Conservation (phyloP, 2,329 filamentous ascomycete genomes). For the Zopfia rhizophila region DNA sequence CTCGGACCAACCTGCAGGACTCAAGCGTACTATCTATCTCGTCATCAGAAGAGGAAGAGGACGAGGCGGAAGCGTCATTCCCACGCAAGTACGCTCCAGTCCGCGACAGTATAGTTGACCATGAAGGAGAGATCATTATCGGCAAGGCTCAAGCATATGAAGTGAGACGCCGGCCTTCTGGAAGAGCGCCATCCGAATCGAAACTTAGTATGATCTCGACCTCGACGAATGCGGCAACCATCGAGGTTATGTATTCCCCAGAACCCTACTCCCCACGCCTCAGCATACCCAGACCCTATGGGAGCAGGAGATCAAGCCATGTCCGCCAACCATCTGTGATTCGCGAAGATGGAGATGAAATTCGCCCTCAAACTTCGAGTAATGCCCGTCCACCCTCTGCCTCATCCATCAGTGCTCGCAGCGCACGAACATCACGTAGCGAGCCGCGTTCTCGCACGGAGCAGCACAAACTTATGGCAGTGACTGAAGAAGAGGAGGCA, state of each 20-base stretch:
- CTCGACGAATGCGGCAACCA: constrained; percentile 49
- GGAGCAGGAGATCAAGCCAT: constrained; percentile 42
- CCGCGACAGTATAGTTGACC: constrained; percentile 48
- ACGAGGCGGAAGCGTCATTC: constrained; percentile 14
- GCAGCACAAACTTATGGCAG: constrained; percentile 55
- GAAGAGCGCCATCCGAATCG: constrained; percentile 36
- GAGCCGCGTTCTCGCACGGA: constrained; percentile 42
- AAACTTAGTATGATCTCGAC: constrained; percentile 46
- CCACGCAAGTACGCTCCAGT: constrained; percentile 29
- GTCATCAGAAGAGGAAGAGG: constrained; percentile 50
- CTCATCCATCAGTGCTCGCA: constrained; percentile 39
- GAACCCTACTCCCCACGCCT: constrained; percentile 37
- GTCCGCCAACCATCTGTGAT: constrained; percentile 51
- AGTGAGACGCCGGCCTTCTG: constrained; percentile 33
- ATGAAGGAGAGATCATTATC: constrained; percentile 46
- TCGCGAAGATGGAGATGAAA: constrained; percentile 41
- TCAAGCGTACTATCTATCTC: constrained; percentile 52
- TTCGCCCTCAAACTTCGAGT: constrained; percentile 41
- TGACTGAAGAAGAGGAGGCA: constrained; percentile 62
- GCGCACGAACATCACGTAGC: constrained; percentile 44
- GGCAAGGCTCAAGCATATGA: constrained; percentile 51
- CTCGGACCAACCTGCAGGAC: constrained; percentile 48
- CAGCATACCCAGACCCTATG: constrained; percentile 28
- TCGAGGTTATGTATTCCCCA: constrained; percentile 53
- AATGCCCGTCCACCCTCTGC: constrained; percentile 33